Conservation (phyloP, 2,329 filamentous ascomycete genomes). For the Penicillium sp. region DNA sequence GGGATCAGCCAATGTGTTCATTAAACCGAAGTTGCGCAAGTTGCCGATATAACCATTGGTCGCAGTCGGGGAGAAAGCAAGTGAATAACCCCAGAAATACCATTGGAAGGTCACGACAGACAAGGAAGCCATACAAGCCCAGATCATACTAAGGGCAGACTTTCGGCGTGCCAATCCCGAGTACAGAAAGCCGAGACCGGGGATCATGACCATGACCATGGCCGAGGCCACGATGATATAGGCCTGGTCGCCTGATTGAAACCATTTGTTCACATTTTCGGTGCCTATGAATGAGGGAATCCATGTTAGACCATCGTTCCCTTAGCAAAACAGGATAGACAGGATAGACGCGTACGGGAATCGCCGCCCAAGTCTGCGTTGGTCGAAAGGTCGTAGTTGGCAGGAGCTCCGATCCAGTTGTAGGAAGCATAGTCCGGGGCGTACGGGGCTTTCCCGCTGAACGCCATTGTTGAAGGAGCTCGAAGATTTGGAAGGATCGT, state of each 20-base stretch:
- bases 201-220: conserved; percentile 96
- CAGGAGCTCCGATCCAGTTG: conserved; percentile 49
- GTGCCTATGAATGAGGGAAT: conserved; percentile 59
- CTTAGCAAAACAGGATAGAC: background rate
- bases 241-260: conserved; percentile 83
- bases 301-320: conserved; percentile 8
- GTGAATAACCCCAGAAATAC: conserved; percentile 99
- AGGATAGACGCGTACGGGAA: conserved; percentile 61
- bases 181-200: conserved; percentile 95
- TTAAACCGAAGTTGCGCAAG: conserved; percentile 82
- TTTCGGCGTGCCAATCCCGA: conserved; percentile 96
- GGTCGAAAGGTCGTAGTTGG: conserved; percentile 46
- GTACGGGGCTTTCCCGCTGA: conserved; percentile 32
- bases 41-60: conserved; percentile 92
- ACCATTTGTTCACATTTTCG: conserved; percentile 96
- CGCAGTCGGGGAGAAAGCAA: conserved; percentile 80
- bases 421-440: conserved; percentile 48
- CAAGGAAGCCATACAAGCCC: conserved; percentile 92
- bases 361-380: conserved; percentile 68
- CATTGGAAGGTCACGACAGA: conserved; percentile 94
- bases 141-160: conserved; percentile 94
- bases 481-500: background rate
- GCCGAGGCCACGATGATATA: conserved; percentile 87
- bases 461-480: conserved; percentile 25
- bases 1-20: conserved; percentile 77